Evolutionary conservation across 1,284 basidiomycete genomes (phyloP).

Genomic region (Pisolithus thermaeus): DNA sequence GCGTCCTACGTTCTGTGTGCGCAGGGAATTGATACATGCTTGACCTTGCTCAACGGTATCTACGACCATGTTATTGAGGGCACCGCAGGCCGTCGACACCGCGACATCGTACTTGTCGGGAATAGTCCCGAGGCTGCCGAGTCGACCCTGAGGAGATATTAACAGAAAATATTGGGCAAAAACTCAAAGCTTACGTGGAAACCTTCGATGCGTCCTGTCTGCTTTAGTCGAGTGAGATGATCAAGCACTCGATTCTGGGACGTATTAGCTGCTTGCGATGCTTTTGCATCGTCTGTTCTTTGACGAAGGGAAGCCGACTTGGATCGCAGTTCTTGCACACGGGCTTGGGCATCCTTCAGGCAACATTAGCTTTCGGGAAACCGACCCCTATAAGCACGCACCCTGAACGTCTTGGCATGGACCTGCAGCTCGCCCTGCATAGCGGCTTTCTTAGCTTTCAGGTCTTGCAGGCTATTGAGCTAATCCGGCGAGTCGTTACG

Average conservation of each 20-base stretch:
- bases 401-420: slow-evolving; percentile 53
- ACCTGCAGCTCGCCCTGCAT: slow-evolving; percentile 47
- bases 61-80: slow-evolving; percentile 88
- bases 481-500: slow-evolving; percentile 18
- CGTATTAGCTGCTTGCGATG: slow-evolving; percentile 78
- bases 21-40: slow-evolving; percentile 85
- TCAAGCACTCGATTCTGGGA: slow-evolving; percentile 87
- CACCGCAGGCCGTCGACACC: slow-evolving; percentile 86
- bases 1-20: slow-evolving; percentile 85
- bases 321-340: slow-evolving; percentile 53
- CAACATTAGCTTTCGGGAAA: neutral
- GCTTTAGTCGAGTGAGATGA: slow-evolving; percentile 72
- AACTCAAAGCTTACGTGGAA: slow-evolving; percentile 72
- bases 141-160: slow-evolving; percentile 68
- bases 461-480: slow-evolving; percentile 51
- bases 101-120: slow-evolving; percentile 96
- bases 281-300: slow-evolving; percentile 84
- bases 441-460: slow-evolving; percentile 46
- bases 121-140: slow-evolving; percentile 92
- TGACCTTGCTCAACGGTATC: slow-evolving; percentile 90
- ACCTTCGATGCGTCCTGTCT: slow-evolving; percentile 76
- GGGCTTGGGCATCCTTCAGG: slow-evolving; percentile 44
- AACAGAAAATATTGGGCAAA: slow-evolving; percentile 3
- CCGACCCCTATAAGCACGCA: slow-evolving; percentile 16
- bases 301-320: slow-evolving; percentile 67